These are phyloP conservation scores for Lachnellula cervina DNA, from an alignment of 2,329 filamentous ascomycete genomes.

Conservation along the genomic window DNA sequence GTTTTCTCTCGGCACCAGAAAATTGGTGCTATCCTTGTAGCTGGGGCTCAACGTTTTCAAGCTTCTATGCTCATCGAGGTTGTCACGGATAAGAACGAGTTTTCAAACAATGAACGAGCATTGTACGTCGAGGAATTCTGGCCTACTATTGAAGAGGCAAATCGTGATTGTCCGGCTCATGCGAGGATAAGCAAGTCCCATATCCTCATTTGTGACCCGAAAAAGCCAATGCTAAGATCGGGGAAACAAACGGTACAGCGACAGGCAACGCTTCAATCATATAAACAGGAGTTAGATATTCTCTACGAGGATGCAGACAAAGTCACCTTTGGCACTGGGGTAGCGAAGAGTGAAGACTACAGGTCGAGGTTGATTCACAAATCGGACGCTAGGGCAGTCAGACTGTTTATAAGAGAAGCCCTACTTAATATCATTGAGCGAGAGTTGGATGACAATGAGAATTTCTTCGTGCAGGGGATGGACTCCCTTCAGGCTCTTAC, in stretches of 20 bases:
- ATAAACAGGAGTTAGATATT: slow-evolving; percentile 30
- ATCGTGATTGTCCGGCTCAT: slow-evolving; percentile 27
- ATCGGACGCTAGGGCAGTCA: no score
- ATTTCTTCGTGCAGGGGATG: no score
- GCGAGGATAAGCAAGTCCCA: slow-evolving; percentile 26
- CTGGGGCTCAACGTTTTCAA: slow-evolving; percentile 33
- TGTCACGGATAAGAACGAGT: background rate
- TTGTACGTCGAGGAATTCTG: slow-evolving; percentile 22
- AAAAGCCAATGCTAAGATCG: slow-evolving; percentile 34
- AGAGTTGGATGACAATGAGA: no score
- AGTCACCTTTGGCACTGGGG: no score
- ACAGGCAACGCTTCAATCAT: slow-evolving; percentile 27
- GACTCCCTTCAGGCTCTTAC: no score
- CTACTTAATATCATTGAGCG: no score
- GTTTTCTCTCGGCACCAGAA: slow-evolving; percentile 33
- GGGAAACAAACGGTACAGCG: slow-evolving; percentile 37
- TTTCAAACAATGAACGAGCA: background rate
- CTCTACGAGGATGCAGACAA: slow-evolving; percentile 30
- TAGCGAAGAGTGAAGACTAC: no score
- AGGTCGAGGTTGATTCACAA: no score
- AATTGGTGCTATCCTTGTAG: slow-evolving; percentile 31
- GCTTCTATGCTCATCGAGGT: slow-evolving; percentile 35
- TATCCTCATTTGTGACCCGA: slow-evolving; percentile 29
- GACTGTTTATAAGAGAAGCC: no score
- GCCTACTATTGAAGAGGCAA: slow-evolving; percentile 31